These are phyloP conservation scores for Erigeron canadensis DNA, from an alignment of 129 eudicot species.

Conservation along the genomic window DNA sequence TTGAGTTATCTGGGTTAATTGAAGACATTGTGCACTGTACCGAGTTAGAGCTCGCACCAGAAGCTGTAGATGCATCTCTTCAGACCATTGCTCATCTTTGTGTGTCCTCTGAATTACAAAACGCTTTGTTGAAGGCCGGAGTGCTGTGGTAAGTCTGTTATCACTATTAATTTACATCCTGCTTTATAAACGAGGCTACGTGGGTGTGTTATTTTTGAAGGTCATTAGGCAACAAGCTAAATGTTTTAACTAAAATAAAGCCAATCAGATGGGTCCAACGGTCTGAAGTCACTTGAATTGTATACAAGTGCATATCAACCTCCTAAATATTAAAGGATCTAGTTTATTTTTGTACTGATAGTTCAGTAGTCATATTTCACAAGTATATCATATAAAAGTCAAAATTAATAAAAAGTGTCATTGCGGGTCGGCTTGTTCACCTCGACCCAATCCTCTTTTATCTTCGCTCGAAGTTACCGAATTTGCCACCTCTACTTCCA, in stretches of 20 bases:
- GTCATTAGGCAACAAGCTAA: not conserved
- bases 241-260: not conserved
- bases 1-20: conserved; percentile 70
- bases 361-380: not conserved
- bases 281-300: not conserved
- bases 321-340: not conserved
- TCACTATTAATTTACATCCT: not conserved
- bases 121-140: conserved; percentile 84
- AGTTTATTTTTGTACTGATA: not conserved
- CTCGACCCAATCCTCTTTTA: not conserved
- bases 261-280: not conserved
- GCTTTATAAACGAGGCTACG: not conserved
- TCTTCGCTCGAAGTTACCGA: not conserved
- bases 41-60: conserved; percentile 87
- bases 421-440: not conserved
- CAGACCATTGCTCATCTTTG: conserved; percentile 88
- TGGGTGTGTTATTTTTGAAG: not conserved
- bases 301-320: not conserved
- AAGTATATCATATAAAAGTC: not conserved
- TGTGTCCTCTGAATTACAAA: conserved; percentile 79
- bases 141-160: conserved; percentile 64
- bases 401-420: not conserved
- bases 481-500: not conserved
- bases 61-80: conserved; percentile 89
- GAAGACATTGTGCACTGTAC: conserved; percentile 95